Conservation (phyloP, 2,329 filamentous ascomycete species). For the Waltergamsia citrina region DNA sequence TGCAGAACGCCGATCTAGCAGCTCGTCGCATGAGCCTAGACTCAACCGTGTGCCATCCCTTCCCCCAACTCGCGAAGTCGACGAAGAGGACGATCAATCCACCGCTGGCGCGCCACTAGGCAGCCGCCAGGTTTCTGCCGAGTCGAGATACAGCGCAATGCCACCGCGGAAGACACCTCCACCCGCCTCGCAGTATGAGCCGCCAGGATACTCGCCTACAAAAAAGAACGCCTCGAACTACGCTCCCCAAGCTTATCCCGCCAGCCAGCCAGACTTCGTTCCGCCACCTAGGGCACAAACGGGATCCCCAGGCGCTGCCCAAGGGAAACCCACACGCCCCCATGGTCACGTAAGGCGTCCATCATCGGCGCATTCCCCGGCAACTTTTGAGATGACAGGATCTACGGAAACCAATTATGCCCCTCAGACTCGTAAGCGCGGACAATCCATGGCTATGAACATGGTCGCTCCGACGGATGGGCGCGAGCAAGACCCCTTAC, state of each 20-base stretch:
- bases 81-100: slow-evolving; percentile 39
- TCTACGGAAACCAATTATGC: slow-evolving; percentile 15
- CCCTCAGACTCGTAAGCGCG: slow-evolving; percentile 32
- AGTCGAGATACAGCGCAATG: slow-evolving; percentile 26
- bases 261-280: slow-evolving; percentile 30
- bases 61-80: slow-evolving; percentile 52
- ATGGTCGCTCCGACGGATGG: slow-evolving; percentile 56
- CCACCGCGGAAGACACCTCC: slow-evolving; percentile 38
- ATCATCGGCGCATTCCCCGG: slow-evolving; percentile 40
- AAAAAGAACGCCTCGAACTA: slow-evolving; percentile 46
- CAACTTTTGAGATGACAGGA: slow-evolving; percentile 21
- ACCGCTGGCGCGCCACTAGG: slow-evolving; percentile 3
- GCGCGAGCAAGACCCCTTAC: slow-evolving; percentile 63
- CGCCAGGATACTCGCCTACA: slow-evolving; percentile 42
- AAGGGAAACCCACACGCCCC: slow-evolving; percentile 24
- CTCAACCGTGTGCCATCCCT: slow-evolving; percentile 47
- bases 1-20: slow-evolving; percentile 37
- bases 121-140: slow-evolving; percentile 11
- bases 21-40: slow-evolving; percentile 44
- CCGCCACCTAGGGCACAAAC: slow-evolving; percentile 53
- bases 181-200: slow-evolving; percentile 27
- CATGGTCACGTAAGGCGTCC: slow-evolving; percentile 41
- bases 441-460: slow-evolving; percentile 45
- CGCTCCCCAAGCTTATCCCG: slow-evolving; percentile 26
- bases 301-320: slow-evolving; percentile 46